A percentile compares a stretch with the other conserved stretches of the same genome.
Conservation (phyloP, 139 green algal species). For the Haematococcus lacustris region DNA sequence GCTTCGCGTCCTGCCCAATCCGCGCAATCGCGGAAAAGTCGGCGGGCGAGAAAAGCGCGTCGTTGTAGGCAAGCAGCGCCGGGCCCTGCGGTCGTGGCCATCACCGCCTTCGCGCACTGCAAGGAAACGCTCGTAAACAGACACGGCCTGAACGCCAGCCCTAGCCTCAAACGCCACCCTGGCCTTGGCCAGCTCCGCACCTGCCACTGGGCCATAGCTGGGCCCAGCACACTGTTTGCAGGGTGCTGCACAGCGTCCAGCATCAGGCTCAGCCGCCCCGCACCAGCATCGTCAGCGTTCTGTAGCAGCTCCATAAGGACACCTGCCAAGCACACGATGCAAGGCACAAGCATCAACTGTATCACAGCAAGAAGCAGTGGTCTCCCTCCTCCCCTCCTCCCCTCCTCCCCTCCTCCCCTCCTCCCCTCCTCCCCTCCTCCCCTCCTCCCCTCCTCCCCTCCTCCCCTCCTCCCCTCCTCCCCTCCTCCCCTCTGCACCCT, state of each 20-base stretch:
- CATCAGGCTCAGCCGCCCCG: conserved; percentile 38
- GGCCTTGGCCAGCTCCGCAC: too few relatives aligned
- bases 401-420: too few relatives aligned
- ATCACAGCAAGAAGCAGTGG: too few relatives aligned
- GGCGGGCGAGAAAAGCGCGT: conserved; percentile 52
- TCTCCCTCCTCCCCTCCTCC: too few relatives aligned
- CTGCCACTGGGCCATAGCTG: conserved; percentile 48
- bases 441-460: background rate
- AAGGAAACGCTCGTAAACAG: too few relatives aligned
- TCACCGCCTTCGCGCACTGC: too few relatives aligned
- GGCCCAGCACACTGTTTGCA: conserved; percentile 42
- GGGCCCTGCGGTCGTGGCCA: conserved; percentile 69
- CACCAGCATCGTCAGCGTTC: conserved; percentile 77
- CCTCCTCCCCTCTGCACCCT: background rate
- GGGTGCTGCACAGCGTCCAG: conserved; percentile 47
- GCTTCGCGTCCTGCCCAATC: conserved; percentile 75
- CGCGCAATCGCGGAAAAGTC: conserved; percentile 60
- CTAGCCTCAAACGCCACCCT: too few relatives aligned
- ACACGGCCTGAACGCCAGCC: too few relatives aligned
- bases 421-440: background rate
- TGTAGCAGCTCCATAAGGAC: conserved; percentile 75
- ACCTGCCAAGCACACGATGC: too few relatives aligned
- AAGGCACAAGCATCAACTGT: too few relatives aligned
- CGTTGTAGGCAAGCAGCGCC: conserved; percentile 62
- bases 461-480: background rate